phyloP scores from a whole-genome alignment of 345 rosid species.

The Populus alba region DNA sequence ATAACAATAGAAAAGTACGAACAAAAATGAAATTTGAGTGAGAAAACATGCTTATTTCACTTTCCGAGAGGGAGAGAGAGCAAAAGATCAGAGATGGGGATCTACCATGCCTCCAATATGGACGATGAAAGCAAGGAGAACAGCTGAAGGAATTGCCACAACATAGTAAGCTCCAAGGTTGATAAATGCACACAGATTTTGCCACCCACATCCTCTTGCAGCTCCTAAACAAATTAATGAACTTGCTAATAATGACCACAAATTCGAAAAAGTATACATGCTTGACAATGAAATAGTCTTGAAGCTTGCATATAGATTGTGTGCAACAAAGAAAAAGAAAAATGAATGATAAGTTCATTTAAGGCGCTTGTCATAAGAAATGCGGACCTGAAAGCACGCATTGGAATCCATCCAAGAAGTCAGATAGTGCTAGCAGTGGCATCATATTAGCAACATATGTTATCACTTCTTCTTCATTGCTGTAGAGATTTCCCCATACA shows the following conservation, averaged over 20 bases:
- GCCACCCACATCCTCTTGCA: constrained; percentile 60
- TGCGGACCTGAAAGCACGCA: constrained; percentile 44
- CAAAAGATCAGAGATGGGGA: neutral
- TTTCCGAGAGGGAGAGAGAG: neutral
- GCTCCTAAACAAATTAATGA: constrained; percentile 27
- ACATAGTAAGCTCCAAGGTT: constrained; percentile 54
- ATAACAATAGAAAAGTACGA: too few relatives aligned
- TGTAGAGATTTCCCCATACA: constrained; percentile 49
- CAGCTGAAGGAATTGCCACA: constrained; percentile 44
- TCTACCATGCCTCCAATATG: constrained; percentile 39
- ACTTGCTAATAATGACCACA: neutral
- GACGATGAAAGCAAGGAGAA: constrained; percentile 37
- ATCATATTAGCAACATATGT: constrained; percentile 42
- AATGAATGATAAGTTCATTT: neutral
- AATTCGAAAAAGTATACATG: neutral
- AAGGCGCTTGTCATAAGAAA: neutral
- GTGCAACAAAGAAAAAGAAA: neutral
- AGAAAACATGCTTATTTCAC: neutral
- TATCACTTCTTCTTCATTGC: constrained; percentile 43
- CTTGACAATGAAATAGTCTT: neutral
- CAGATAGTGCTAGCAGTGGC: constrained; percentile 41
- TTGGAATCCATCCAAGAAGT: constrained; percentile 49
- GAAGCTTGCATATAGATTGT: neutral
- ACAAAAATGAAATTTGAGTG: neutral
- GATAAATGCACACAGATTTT: constrained; percentile 38